phyloP scores from a whole-genome alignment of 805 yeast genomes.

The Kodamaea jinghongensis region DNA sequence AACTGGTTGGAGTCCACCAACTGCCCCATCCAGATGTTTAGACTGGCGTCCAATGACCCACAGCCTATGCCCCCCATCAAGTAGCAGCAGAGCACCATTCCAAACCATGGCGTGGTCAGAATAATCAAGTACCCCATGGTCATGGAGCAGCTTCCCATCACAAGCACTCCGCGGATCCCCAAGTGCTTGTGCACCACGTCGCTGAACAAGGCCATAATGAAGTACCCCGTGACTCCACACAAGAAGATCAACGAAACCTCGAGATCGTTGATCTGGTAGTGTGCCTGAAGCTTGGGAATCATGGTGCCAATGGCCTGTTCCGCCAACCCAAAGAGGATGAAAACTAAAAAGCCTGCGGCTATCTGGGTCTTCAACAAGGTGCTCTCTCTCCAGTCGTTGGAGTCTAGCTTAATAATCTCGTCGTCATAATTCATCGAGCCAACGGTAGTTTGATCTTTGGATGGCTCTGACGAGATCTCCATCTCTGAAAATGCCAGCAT shows the following conservation, averaged over 20 bases:
- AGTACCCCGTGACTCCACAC: constrained; percentile 54
- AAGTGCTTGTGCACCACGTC: constrained; percentile 37
- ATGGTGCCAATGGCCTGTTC: constrained; percentile 64
- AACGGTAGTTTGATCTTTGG: background rate
- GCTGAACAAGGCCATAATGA: constrained; percentile 49
- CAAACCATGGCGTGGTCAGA: constrained; percentile 42
- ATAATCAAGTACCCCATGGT: constrained; percentile 37
- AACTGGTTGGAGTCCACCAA: constrained; percentile 48
- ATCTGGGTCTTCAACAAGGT: constrained; percentile 43
- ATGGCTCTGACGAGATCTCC: background rate
- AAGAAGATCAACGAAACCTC: constrained; percentile 50
- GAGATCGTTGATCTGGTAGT: constrained; percentile 49
- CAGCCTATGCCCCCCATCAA: constrained; percentile 51
- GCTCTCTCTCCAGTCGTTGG: constrained; percentile 40
- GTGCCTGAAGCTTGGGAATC: constrained; percentile 48
- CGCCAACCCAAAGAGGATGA: constrained; percentile 50
- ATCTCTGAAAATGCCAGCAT: no score
- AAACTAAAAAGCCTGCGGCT: constrained; percentile 33
- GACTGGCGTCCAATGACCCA: constrained; percentile 55
- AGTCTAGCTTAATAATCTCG: constrained; percentile 29
- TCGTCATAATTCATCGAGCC: constrained; percentile 17
- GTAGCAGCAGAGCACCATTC: constrained; percentile 38
- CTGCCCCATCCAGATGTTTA: constrained; percentile 52
- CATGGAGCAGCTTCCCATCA: constrained; percentile 34
- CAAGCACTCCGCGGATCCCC: constrained; percentile 49